These are phyloP conservation scores for Teunomyces tritomae DNA, from an alignment of 805 yeast species.

Conservation along the genomic window DNA sequence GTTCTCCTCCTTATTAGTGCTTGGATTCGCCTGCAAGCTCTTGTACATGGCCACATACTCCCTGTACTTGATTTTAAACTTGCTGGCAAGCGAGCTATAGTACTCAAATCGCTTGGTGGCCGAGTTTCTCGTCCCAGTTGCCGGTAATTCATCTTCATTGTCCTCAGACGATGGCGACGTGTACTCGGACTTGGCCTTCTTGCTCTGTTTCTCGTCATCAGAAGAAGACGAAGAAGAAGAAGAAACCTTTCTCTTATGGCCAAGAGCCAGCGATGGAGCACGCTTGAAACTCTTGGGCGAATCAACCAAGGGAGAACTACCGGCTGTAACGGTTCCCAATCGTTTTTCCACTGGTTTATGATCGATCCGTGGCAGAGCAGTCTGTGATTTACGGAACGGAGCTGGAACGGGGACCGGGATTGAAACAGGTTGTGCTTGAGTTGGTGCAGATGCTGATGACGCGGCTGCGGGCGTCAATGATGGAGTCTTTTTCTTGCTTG, in stretches of 20 bases:
- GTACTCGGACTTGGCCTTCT: conserved; percentile 16
- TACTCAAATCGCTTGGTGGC: conserved; percentile 28
- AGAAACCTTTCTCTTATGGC: conserved; percentile 10
- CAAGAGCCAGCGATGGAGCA: background rate
- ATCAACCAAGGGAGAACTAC: conserved; percentile 14
- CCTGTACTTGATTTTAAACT: conserved; percentile 46
- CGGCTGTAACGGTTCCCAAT: conserved; percentile 6
- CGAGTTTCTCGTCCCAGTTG: conserved; percentile 9
- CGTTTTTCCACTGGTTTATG: conserved; percentile 5
- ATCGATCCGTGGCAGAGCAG: conserved; percentile 20
- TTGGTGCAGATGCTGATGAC: conserved; percentile 1
- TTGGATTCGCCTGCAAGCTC: conserved; percentile 10
- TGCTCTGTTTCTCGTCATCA: conserved; percentile 18
- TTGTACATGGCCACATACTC: conserved; percentile 50
- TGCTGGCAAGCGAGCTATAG: conserved; percentile 42
- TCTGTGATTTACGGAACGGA: conserved; percentile 15
- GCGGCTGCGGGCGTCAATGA: conserved; percentile 5
- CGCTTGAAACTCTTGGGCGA: background rate
- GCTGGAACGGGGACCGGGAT: background rate
- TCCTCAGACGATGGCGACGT: conserved; percentile 34
- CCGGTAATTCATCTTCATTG: conserved; percentile 14
- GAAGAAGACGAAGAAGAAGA: conserved; percentile 21
- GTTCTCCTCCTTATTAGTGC: conserved; percentile 17
- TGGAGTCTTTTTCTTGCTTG: conserved; percentile 11
- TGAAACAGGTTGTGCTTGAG: background rate